Evolutionary conservation across 1,139 yeast species (phyloP).

Genomic region (Entelexis paramagnoliae): DNA sequence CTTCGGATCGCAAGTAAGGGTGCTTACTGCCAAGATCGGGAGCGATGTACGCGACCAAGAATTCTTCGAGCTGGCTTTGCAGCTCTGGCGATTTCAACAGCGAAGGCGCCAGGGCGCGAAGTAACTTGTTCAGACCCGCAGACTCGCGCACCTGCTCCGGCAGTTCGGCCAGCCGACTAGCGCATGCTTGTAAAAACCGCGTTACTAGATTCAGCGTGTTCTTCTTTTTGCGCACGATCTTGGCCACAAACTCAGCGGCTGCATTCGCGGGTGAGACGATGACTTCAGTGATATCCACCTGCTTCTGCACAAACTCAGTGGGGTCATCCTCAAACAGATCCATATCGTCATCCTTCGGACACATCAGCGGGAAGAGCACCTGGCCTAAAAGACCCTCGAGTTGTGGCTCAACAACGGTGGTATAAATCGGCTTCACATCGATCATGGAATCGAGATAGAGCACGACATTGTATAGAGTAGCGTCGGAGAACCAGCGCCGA

Average conservation of each 20-base stretch:
- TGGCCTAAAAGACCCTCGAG: constrained; percentile 55
- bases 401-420: constrained; percentile 52
- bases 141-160: constrained; percentile 56
- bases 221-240: constrained; percentile 54
- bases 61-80: constrained; percentile 49
- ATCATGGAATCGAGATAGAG: constrained; percentile 64
- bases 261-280: constrained; percentile 71
- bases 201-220: constrained; percentile 52
- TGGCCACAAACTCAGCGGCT: constrained; percentile 63
- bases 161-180: constrained; percentile 30
- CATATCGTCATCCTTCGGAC: constrained; percentile 58
- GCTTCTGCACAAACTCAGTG: constrained; percentile 74
- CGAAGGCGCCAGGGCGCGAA: constrained; percentile 60
- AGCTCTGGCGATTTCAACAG: constrained; percentile 35
- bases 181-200: constrained; percentile 51
- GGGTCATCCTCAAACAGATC: constrained; percentile 84
- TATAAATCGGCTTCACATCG: constrained; percentile 60
- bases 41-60: constrained; percentile 52
- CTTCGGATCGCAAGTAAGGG: constrained; percentile 74
- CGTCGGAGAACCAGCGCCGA: constrained; percentile 52
- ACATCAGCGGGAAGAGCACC: constrained; percentile 67
- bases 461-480: constrained; percentile 56
- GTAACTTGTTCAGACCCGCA: constrained; percentile 71
- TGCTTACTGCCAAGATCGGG: constrained; percentile 50
- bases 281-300: constrained; percentile 64